Evolutionary conservation across 768 basidiomycete species (phyloP).

Genomic region (Postia placenta): DNA sequence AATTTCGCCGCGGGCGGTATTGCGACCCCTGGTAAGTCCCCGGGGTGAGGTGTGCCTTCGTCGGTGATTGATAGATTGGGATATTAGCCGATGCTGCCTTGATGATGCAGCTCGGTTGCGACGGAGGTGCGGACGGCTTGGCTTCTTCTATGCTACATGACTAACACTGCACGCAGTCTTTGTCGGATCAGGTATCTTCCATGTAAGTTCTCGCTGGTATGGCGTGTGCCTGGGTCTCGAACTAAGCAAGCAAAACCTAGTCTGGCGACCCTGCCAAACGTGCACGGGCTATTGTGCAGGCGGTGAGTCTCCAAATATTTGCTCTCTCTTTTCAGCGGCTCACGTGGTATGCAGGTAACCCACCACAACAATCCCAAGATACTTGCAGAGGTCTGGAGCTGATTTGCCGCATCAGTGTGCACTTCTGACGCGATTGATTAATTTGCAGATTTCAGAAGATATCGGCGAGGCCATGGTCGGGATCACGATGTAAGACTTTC

Average conservation of each 20-base stretch:
- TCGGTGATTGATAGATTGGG: slow-evolving; percentile 10
- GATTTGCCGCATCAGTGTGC: not conserved
- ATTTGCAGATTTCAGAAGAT: slow-evolving; percentile 65
- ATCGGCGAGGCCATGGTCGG: slow-evolving; percentile 93
- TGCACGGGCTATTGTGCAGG: slow-evolving; percentile 93
- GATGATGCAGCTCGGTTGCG: slow-evolving; percentile 99
- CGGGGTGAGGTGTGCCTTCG: not conserved
- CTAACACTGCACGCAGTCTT: slow-evolving; percentile 59
- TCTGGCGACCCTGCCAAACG: slow-evolving; percentile 92
- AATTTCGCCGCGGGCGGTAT: slow-evolving; percentile 96
- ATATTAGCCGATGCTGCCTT: slow-evolving; percentile 82
- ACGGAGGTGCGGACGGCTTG: slow-evolving; percentile 62
- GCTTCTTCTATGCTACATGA: not conserved
- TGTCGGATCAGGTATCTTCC: slow-evolving; percentile 97
- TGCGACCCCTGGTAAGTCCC: slow-evolving; percentile 75
- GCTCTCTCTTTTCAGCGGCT: not conserved
- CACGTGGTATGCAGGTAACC: slow-evolving; percentile 51
- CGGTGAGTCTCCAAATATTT: slow-evolving; percentile 40
- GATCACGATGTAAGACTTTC: slow-evolving; percentile 68
- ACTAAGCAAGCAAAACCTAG: too few species aligned
- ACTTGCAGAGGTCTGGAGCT: slow-evolving; percentile 65
- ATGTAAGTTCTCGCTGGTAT: too few species aligned
- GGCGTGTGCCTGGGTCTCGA: too few species aligned
- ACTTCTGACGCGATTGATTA: slow-evolving; percentile 4
- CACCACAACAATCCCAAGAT: slow-evolving; percentile 94